Conservation (phyloP, 192 early-diverging fungal genomes). For the Backusella tuberculispora region DNA sequence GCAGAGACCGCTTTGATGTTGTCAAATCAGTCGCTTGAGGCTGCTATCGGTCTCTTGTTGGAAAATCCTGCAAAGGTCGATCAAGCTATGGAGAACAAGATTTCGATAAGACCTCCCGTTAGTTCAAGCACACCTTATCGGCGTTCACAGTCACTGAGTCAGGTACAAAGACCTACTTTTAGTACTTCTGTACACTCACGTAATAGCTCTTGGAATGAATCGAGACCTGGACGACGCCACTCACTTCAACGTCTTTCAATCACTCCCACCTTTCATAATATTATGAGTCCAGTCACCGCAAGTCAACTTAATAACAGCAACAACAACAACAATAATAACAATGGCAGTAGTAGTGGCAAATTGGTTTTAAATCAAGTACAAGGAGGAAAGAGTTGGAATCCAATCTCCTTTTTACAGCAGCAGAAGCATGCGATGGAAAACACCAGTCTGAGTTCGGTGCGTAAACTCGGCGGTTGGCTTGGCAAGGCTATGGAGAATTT, state of each 20-base stretch:
- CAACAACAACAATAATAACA: not conserved
- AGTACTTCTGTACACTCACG: slow-evolving; percentile 21
- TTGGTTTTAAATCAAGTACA: not conserved
- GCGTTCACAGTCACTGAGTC: slow-evolving; percentile 22
- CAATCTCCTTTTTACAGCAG: slow-evolving; percentile 57
- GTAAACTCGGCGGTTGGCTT: slow-evolving; percentile 57
- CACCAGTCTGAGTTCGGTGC: slow-evolving; percentile 49
- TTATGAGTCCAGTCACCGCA: not conserved
- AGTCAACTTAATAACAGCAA: not conserved
- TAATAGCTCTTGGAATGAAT: slow-evolving; percentile 16
- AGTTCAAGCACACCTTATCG: slow-evolving; percentile 15
- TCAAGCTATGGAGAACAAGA: not conserved
- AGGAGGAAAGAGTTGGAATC: slow-evolving; percentile 43
- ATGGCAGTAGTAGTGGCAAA: not conserved
- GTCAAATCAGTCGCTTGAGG: slow-evolving; percentile 57
- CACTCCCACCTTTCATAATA: not conserved
- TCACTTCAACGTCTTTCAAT: slow-evolving; percentile 14
- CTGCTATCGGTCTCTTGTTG: slow-evolving; percentile 58
- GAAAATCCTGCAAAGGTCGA: slow-evolving; percentile 58
- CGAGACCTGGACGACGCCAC: not conserved
- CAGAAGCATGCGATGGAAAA: slow-evolving; percentile 54
- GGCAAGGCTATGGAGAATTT: slow-evolving; percentile 71
- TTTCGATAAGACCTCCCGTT: not conserved
- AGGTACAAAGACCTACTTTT: slow-evolving; percentile 9
- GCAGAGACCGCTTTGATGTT: slow-evolving; percentile 64